Evolutionary conservation across 441 rosid genomes (phyloP).

Genomic region (Theobroma grandiflorum): DNA sequence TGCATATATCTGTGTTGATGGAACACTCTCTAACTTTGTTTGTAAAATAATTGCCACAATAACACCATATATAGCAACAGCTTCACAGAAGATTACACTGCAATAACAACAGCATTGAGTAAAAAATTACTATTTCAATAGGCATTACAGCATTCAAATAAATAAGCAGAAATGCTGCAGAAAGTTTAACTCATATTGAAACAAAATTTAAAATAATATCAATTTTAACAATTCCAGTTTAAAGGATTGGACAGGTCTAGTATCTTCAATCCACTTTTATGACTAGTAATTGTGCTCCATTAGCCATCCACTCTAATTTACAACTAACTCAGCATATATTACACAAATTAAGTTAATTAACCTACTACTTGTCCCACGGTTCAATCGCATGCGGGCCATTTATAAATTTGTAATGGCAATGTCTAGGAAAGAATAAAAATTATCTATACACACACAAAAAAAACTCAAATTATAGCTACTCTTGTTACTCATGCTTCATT

Average conservation of each 20-base stretch:
- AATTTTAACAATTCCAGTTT: not conserved
- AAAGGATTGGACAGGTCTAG: not conserved
- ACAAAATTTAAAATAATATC: not conserved
- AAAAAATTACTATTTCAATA: slow-evolving; percentile 14
- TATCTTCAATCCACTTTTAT: not conserved
- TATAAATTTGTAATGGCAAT: slow-evolving; percentile 14
- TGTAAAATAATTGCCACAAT: slow-evolving; percentile 96
- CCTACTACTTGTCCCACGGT: not conserved
- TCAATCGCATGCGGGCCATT: not conserved
- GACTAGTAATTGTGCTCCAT: not conserved
- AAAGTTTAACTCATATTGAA: not conserved
- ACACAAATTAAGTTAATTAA: not conserved
- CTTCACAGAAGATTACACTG: slow-evolving; percentile 99
- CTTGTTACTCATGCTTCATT: slow-evolving; percentile 4
- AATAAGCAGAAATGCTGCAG: slow-evolving; percentile 3
- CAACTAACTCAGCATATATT: not conserved
- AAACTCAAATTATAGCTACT: not conserved
- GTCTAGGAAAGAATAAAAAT: not conserved
- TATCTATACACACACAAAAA: not conserved
- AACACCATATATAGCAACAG: slow-evolving; percentile 98
- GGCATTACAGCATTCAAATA: slow-evolving; percentile 3
- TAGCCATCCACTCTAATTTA: not conserved
- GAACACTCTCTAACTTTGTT: slow-evolving; percentile 96
- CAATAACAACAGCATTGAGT: slow-evolving; percentile 31
- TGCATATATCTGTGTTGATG: slow-evolving; percentile 60